Evolutionary conservation across 1,284 basidiomycete species (phyloP).

Genomic region (Heterobasidion occidentale): DNA sequence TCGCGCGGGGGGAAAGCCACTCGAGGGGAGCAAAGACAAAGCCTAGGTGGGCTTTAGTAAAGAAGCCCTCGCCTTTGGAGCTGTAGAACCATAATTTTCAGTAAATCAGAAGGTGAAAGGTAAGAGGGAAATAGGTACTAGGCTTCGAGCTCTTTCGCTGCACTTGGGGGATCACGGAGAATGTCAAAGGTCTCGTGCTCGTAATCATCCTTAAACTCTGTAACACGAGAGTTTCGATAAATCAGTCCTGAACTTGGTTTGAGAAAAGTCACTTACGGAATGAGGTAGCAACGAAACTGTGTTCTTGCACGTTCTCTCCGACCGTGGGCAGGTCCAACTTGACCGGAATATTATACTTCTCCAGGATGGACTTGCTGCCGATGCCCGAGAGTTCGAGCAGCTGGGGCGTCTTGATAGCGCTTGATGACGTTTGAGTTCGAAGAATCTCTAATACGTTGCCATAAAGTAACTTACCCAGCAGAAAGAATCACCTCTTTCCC

Average conservation of each 20-base stretch:
- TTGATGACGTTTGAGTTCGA: not conserved
- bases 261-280: not conserved
- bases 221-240: not conserved
- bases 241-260: too few relatives aligned
- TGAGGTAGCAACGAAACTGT: not conserved
- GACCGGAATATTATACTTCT: not conserved
- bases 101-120: too few relatives aligned
- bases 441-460: too few relatives aligned
- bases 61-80: constrained; percentile 17
- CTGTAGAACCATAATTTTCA: constrained; percentile 8
- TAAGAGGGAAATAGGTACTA: not conserved
- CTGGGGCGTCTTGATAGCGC: not conserved
- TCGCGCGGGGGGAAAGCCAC: constrained; percentile 14
- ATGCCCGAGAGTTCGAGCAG: constrained; percentile 1
- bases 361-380: not conserved
- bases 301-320: constrained; percentile 1
- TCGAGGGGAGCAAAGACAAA: constrained; percentile 19
- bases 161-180: not conserved
- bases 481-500: constrained; percentile 1
- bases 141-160: not conserved
- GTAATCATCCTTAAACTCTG: not conserved
- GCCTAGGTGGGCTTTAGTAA: constrained; percentile 19
- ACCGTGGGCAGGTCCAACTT: not conserved
- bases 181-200: not conserved
- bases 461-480: not conserved